Evolutionary conservation across 306 rosid genomes (phyloP).

Genomic region (Corylus heterophylla): DNA sequence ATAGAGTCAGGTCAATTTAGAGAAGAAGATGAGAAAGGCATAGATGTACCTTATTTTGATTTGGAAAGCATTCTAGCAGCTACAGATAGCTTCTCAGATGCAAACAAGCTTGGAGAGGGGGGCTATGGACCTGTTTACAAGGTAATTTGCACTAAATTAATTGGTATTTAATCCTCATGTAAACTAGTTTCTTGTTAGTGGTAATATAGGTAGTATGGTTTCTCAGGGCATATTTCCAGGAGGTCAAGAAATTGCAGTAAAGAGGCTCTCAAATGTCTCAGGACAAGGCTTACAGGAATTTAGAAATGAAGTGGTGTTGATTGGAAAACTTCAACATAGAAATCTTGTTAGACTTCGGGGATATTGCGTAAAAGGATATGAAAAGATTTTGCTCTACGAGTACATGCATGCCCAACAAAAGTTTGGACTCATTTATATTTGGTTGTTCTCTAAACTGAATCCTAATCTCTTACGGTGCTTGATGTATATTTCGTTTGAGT

Average conservation of each 20-base stretch:
- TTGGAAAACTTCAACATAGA: conserved; percentile 53
- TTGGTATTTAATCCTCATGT: not conserved
- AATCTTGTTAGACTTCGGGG: conserved; percentile 55
- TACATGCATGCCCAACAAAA: conserved; percentile 53
- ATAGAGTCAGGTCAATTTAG: conserved; percentile 28
- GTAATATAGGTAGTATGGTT: not conserved
- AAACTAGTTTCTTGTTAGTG: not conserved
- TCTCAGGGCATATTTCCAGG: conserved; percentile 35
- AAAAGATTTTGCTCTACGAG: conserved; percentile 52
- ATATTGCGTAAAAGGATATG: conserved; percentile 37
- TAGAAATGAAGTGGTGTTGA: conserved; percentile 41
- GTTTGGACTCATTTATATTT: conserved; percentile 50
- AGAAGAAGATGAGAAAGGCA: conserved; percentile 35
- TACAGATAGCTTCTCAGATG: conserved; percentile 49
- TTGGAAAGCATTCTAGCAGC: conserved; percentile 37
- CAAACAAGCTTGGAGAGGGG: conserved; percentile 54
- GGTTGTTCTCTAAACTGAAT: conserved; percentile 24
- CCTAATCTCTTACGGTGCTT: not conserved
- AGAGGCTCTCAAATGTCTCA: conserved; percentile 49
- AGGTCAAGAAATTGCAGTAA: conserved; percentile 38
- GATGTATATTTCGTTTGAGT: not conserved
- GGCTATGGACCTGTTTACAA: conserved; percentile 64
- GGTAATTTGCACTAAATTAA: conserved; percentile 21
- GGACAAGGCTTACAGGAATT: conserved; percentile 54
- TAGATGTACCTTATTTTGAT: conserved; percentile 41